phyloP scores from a whole-genome alignment of 805 yeast genomes.

The Candida hungchunana region DNA sequence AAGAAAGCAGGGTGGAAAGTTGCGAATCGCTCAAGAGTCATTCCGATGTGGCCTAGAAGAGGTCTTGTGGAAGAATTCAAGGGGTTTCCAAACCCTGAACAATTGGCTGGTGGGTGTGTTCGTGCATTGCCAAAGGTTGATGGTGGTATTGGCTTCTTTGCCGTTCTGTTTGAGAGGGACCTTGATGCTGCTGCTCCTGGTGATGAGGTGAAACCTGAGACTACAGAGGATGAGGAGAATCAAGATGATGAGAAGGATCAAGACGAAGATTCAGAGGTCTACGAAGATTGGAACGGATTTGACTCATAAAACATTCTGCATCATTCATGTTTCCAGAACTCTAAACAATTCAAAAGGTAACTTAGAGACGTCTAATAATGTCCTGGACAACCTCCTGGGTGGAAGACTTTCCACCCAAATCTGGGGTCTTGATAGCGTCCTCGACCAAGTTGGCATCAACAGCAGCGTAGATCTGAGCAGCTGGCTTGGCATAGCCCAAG shows the following conservation, averaged over 20 bases:
- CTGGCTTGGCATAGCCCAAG: conserved; percentile 86
- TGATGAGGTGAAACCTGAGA: too few relatives aligned
- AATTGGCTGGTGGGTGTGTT: conserved; percentile 79
- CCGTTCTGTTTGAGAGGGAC: conserved; percentile 76
- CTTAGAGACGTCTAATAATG: conserved; percentile 43
- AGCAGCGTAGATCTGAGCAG: conserved; percentile 88
- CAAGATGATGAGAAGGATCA: conserved; percentile 3
- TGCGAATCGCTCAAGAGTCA: conserved; percentile 50
- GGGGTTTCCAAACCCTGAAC: conserved; percentile 42
- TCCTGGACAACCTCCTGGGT: conserved; percentile 88
- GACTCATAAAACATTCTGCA: conserved; percentile 15
- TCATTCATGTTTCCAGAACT: conserved; percentile 1
- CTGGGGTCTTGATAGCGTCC: conserved; percentile 79
- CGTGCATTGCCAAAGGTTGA: conserved; percentile 82
- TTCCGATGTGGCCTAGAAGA: conserved; percentile 84
- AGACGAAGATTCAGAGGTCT: too few relatives aligned
- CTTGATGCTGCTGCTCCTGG: conserved; percentile 5
- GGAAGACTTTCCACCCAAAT: conserved; percentile 85
- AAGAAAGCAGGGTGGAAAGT: conserved; percentile 72
- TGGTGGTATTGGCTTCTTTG: conserved; percentile 99
- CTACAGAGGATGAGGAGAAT: conserved; percentile 5
- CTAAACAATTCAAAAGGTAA: background rate
- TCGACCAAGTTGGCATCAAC: conserved; percentile 90
- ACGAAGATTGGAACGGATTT: conserved; percentile 36
- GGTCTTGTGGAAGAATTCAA: conserved; percentile 70